These are phyloP conservation scores for Cladosporium velox DNA, from an alignment of 2,329 filamentous ascomycete genomes.

Conservation along the genomic window DNA sequence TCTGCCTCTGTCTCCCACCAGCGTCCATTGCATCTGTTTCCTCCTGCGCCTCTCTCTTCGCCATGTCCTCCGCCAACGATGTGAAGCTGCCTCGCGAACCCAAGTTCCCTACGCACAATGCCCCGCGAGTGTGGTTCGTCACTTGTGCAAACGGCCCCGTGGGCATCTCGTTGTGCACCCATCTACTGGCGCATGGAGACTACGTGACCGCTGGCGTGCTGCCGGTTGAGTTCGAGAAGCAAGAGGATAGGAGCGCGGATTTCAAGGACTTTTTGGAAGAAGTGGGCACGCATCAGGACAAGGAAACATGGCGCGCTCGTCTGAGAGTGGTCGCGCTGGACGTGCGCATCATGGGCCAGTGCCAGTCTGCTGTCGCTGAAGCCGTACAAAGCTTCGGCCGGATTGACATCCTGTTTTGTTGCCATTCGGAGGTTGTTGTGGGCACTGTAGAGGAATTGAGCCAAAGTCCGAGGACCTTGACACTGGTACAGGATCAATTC, in stretches of 20 bases:
- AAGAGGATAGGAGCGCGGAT: conserved; percentile 69
- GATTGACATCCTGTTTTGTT: conserved; percentile 88
- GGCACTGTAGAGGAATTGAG: conserved; percentile 90
- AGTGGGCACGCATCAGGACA: conserved; percentile 47
- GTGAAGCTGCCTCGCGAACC: conserved; percentile 40
- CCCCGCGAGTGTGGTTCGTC: conserved; percentile 87
- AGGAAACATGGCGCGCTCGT: conserved; percentile 78
- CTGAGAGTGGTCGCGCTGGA: conserved; percentile 65
- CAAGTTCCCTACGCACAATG: conserved; percentile 62
- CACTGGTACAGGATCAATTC: conserved; percentile 85
- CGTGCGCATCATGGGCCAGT: conserved; percentile 65
- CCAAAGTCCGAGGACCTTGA: conserved; percentile 69
- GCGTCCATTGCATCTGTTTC: background rate
- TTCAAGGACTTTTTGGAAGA: conserved; percentile 76
- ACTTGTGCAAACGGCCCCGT: conserved; percentile 85
- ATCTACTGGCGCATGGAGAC: conserved; percentile 87
- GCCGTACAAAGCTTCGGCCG: conserved; percentile 80
- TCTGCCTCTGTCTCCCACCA: conserved; percentile 1
- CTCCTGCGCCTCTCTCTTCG: background rate
- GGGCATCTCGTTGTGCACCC: conserved; percentile 76
- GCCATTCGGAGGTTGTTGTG: conserved; percentile 84
- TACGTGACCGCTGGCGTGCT: conserved; percentile 83
- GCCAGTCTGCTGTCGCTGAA: conserved; percentile 83
- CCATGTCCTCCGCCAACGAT: conserved; percentile 29
- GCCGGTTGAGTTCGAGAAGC: conserved; percentile 71